These are phyloP conservation scores for Mycena leptocephala DNA, from an alignment of 768 basidiomycete species.

Conservation along the genomic window DNA sequence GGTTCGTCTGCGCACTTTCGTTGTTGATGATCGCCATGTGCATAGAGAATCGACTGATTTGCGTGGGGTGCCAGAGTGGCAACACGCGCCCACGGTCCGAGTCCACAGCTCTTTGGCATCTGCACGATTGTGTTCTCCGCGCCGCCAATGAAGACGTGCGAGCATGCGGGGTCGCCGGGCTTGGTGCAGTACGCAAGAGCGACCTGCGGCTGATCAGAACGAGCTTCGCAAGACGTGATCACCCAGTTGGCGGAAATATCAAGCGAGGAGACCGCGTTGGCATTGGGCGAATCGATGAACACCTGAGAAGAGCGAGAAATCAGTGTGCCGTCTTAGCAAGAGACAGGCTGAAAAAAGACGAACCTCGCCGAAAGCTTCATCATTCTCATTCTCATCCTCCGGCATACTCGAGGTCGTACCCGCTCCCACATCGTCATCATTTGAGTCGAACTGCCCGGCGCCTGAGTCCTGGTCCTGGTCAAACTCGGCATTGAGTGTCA, in stretches of 20 bases:
- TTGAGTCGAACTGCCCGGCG: not conserved
- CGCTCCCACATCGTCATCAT: conserved; percentile 33
- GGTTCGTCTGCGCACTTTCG: too few species aligned
- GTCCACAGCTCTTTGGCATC: not conserved
- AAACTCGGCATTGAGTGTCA: not conserved
- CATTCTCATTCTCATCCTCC: not conserved
- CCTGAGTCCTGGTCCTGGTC: not conserved
- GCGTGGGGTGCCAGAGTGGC: not conserved
- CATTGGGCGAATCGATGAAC: conserved; percentile 17
- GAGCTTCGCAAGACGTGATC: not conserved
- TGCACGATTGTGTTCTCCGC: conserved; percentile 12
- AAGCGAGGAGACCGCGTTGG: not conserved
- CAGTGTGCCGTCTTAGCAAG: conserved; percentile 2
- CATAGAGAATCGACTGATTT: not conserved
- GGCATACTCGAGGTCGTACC: conserved; percentile 30
- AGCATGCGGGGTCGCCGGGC: not conserved
- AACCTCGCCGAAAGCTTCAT: conserved; percentile 12
- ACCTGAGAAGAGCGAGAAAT: not conserved
- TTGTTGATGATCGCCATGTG: not conserved
- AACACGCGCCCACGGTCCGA: conserved; percentile 8
- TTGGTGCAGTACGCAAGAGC: not conserved
- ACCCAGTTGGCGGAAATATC: conserved; percentile 4
- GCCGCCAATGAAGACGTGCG: conserved; percentile 11
- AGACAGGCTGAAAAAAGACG: not conserved
- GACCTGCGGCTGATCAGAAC: conserved; percentile 3